phyloP scores from a whole-genome alignment of 2,329 filamentous ascomycete genomes.

The Spiromastix sp. region DNA sequence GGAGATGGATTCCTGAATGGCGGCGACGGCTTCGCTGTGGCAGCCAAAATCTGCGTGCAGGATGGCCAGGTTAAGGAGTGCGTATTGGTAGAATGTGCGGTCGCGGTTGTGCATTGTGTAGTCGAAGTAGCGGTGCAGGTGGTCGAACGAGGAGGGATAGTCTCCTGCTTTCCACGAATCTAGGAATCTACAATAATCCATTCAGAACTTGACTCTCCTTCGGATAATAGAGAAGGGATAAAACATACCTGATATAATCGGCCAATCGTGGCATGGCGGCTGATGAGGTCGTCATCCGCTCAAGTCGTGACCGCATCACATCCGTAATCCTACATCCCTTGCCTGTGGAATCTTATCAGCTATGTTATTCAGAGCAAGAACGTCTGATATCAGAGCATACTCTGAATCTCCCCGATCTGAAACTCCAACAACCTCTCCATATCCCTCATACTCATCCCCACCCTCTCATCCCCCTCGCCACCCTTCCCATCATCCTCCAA shows the following conservation, averaged over 20 bases:
- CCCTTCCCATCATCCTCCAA: slow-evolving; percentile 29
- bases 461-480: slow-evolving; percentile 27
- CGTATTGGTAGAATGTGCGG: slow-evolving; percentile 85
- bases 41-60: slow-evolving; percentile 93
- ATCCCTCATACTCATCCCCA: slow-evolving; percentile 61
- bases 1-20: slow-evolving; percentile 89
- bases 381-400: slow-evolving; percentile 34
- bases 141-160: slow-evolving; percentile 81
- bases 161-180: slow-evolving; percentile 89
- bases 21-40: slow-evolving; percentile 76
- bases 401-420: slow-evolving; percentile 80
- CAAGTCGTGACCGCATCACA: slow-evolving; percentile 61
- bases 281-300: slow-evolving; percentile 56
- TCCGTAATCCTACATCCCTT: slow-evolving; percentile 68
- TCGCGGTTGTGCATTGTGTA: slow-evolving; percentile 84
- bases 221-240: background rate
- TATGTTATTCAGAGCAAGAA: slow-evolving; percentile 5
- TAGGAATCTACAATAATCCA: slow-evolving; percentile 53
- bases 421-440: slow-evolving; percentile 75
- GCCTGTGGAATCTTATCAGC: slow-evolving; percentile 35
- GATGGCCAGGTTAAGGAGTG: slow-evolving; percentile 83
- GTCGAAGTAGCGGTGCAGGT: slow-evolving; percentile 89
- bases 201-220: slow-evolving; percentile 2
- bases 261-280: slow-evolving; percentile 60
- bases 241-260: slow-evolving; percentile 59